Base-by-base conservation (phyloP, 164 flowering plant genomes). In the Tetracentron sinense region DNA sequence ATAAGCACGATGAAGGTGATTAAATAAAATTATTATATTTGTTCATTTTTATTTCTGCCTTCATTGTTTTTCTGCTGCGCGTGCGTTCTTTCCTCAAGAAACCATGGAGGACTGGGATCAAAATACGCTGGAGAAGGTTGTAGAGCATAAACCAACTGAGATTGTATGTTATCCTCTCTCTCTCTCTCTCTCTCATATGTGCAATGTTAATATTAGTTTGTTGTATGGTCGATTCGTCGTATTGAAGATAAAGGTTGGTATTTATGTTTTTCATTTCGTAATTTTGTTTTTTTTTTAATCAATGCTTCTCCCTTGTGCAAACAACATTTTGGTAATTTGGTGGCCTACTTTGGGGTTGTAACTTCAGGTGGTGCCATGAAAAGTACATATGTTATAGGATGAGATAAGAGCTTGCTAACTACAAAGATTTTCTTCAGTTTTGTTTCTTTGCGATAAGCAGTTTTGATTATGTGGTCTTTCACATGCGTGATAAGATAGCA, bases 31-130 rank as follows among this genome's bases (percentile, higher is more conserved):
- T 23, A n/a, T 51, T 26, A 17, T 1, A 44, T 50, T 49, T 33
- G 42, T 27, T 53, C 2, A 21, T 16, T 44, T 8, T 58, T 17
- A 33, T 30, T 47, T 31, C 3, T 25, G 20, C 19, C n/a, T 1
- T 19, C 4, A 38, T 17, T 50, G 4, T 33, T 20, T 33, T 46
- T 30, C 35, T 30, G 42, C 23, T 53, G 19, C 8, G 29, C 7
- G 10, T 67, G 28, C 61, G 52, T 33, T 63, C 19, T 25, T 69
- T 42, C 6, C 55, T 60, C 29, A 52, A 76, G 90, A 81, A 38
- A 87, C 89, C 0, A 91, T 95, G 99, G 97, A 91, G 81, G 97
- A 94, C 25, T 93, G 99, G 96, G 99, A 94, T 77, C 92, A 85
- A 64, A 96, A 83, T 77, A 91, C 73, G 10, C 67, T 91, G 76